phyloP scores from a whole-genome alignment of 257 asterid genomes.

The Nicotiana paniculata region DNA sequence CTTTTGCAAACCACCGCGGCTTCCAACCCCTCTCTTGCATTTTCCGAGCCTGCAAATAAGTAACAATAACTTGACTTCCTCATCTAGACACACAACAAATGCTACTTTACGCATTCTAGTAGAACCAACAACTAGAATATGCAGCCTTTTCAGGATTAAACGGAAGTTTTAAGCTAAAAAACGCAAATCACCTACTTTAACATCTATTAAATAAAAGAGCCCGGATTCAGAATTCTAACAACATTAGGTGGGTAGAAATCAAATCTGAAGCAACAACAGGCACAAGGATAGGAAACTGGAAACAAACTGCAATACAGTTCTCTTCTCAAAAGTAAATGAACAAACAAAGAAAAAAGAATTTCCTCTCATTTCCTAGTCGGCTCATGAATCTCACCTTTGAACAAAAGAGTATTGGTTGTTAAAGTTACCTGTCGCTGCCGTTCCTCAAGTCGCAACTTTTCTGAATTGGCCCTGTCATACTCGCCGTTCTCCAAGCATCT shows the following conservation, averaged over 20 bases:
- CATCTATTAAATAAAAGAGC: not conserved
- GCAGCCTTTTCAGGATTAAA: not conserved
- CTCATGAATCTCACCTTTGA: constrained; percentile 1
- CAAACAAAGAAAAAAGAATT: not conserved
- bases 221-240: not conserved
- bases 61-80: not conserved
- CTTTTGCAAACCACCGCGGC: constrained; percentile 75
- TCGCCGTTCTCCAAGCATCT: constrained; percentile 91
- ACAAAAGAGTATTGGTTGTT: not conserved
- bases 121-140: not conserved
- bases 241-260: not conserved
- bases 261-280: not conserved
- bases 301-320: not conserved
- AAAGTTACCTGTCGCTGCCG: constrained; percentile 83
- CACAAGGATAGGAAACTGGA: not conserved
- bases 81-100: not conserved
- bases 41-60: constrained; percentile 51
- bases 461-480: constrained; percentile 74
- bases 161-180: not conserved
- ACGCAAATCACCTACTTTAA: not conserved
- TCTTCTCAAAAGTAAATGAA: constrained; percentile 11
- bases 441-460: constrained; percentile 81
- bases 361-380: not conserved
- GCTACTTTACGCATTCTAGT: not conserved
- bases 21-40: constrained; percentile 97